phyloP scores from a whole-genome alignment of 306 rosid genomes.

The Sesbania bispinosa region DNA sequence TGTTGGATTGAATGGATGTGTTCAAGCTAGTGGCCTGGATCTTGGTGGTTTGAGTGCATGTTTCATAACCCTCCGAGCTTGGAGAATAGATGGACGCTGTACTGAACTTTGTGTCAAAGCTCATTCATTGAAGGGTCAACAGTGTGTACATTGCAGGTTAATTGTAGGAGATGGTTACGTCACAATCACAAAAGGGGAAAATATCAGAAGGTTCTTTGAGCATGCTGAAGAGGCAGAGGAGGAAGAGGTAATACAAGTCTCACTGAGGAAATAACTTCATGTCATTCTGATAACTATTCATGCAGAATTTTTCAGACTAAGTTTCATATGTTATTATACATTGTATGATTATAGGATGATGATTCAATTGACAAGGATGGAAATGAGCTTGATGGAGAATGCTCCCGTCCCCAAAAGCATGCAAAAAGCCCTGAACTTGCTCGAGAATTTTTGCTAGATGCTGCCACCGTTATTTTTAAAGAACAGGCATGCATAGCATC shows the following conservation, averaged over 20 bases:
- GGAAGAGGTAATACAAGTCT: slow-evolving; percentile 78
- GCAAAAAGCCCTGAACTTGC: slow-evolving; percentile 99
- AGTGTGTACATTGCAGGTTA: slow-evolving; percentile 94
- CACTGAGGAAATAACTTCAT: slow-evolving; percentile 23
- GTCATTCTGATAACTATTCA: slow-evolving; percentile 7
- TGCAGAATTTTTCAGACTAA: slow-evolving; percentile 2
- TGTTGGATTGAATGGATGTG: slow-evolving; percentile 86
- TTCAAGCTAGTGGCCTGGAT: slow-evolving; percentile 70
- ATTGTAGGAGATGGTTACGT: slow-evolving; percentile 88
- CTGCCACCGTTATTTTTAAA: slow-evolving; percentile 96
- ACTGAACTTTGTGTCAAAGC: slow-evolving; percentile 92
- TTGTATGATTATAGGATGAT: slow-evolving; percentile 66
- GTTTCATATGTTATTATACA: slow-evolving; percentile 13
- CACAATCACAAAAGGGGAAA: slow-evolving; percentile 90
- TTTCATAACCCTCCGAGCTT: slow-evolving; percentile 86
- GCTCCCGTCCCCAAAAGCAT: slow-evolving; percentile 98
- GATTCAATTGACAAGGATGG: slow-evolving; percentile 93
- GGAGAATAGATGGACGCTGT: slow-evolving; percentile 92
- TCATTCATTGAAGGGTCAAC: slow-evolving; percentile 89
- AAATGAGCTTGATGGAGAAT: slow-evolving; percentile 94
- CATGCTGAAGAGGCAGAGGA: slow-evolving; percentile 99
- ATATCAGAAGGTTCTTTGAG: slow-evolving; percentile 88
- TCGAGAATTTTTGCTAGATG: slow-evolving; percentile 94
- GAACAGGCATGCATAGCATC: slow-evolving; percentile 70
- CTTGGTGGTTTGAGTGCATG: slow-evolving; percentile 83